Evolutionary conservation across 768 basidiomycete species (phyloP), one percentile per base, ranked within the genome.

Genomic region (Trametes gibbosa): DNA sequence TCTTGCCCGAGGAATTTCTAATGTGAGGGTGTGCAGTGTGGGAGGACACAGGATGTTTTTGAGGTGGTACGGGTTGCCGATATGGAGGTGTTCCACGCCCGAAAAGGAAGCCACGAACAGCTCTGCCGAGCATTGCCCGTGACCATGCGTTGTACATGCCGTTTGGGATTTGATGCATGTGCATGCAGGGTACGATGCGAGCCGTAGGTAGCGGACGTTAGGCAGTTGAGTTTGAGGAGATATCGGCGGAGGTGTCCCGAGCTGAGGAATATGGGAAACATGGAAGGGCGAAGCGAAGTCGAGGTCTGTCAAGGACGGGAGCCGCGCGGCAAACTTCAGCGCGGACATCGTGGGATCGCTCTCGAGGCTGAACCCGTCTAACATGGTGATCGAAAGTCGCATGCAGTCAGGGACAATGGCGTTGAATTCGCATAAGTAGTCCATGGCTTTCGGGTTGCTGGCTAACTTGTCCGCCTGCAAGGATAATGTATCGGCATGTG

Each of bases 1-100:
- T 19, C 19, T 32, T 4, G 10, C 10, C 1, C 16, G 32, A 7
- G 50, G 42, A 14, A 37, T 35, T 12, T 53, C 49, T 14, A 62
- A 39, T 13, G 45, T 57, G 27, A 58, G 55, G 14, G 42, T 48
- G 43, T 42, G 41, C 5, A 61, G 32, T 1, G 49, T n/a, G 14
- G 25, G 35, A 5, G 43, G 55, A 14, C 48, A 47, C 3, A 10
- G 13, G 13, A 58, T 37, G 25, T 21, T 5, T 42, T 50, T 58
- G n/a, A 63, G 56, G 27, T 39, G 23, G 32, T 35, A 14, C 2
- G 61, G 56, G 14, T 2, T 46, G n/a, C 46, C 61, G 41, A 63
- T 40, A 32, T 43, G 48, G 8, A 63, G 32, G 13, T 50, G 51
- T 17, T 42, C 19, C 16, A 58, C 39, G 19, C n/a, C 2, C 14